phyloP scores from a whole-genome alignment of 768 basidiomycete species.

The Epithele typhae region DNA sequence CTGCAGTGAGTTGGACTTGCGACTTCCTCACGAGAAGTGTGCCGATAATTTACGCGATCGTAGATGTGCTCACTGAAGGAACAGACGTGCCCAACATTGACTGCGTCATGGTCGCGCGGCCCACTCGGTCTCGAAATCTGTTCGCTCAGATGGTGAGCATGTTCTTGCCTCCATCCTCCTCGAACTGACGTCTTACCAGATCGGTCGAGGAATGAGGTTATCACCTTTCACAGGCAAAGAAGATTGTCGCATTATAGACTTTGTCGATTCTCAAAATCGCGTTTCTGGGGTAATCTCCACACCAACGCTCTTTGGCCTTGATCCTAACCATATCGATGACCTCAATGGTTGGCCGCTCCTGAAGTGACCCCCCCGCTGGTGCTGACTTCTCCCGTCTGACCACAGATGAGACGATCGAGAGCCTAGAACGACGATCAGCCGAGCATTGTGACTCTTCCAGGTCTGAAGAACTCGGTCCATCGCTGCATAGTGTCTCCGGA shows the following conservation, averaged over 20 bases:
- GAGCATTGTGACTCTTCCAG: no score
- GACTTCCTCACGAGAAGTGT: no score
- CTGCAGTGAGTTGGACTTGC: constrained; percentile 50
- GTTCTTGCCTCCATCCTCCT: not conserved
- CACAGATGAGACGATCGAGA: constrained; percentile 49
- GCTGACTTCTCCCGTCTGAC: not conserved
- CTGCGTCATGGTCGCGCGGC: constrained; percentile 82
- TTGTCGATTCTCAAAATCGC: constrained; percentile 72
- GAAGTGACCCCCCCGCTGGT: not conserved
- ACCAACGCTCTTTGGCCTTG: constrained; percentile 83
- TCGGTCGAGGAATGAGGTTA: constrained; percentile 87
- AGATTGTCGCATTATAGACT: constrained; percentile 88
- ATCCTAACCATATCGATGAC: constrained; percentile 63
- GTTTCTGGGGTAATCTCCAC: constrained; percentile 70
- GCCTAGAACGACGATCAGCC: constrained; percentile 42
- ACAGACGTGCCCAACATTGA: constrained; percentile 95
- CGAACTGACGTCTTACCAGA: constrained; percentile 37
- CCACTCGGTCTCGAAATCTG: constrained; percentile 84
- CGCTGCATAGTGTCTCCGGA: not conserved
- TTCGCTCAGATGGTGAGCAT: constrained; percentile 84
- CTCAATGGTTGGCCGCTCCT: constrained; percentile 47
- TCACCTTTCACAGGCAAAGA: constrained; percentile 76
- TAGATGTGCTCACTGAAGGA: constrained; percentile 91
- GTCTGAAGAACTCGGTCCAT: not conserved
- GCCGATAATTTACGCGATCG: no score